Percentiles rank a stretch among this genome's conserved stretches.
phyloP scores from a whole-genome alignment of 257 asterid genomes.

The Scutellaria galericulata region DNA sequence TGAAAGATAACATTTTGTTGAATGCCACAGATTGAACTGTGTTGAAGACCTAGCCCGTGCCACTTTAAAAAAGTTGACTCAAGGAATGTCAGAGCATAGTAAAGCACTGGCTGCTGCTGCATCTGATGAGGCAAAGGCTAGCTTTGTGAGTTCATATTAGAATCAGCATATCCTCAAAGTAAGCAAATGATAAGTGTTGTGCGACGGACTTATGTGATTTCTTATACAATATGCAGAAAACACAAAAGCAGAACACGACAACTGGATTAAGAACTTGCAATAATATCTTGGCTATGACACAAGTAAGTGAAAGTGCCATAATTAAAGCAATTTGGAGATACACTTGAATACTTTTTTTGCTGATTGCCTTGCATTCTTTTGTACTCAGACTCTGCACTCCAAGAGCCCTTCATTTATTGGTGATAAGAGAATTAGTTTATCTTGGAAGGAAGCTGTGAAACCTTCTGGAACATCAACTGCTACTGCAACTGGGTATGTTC shows the following conservation, averaged over 20 bases:
- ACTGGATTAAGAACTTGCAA: constrained; percentile 86
- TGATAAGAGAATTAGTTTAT: constrained; percentile 70
- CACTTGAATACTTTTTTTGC: constrained; percentile 21
- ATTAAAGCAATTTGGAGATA: constrained; percentile 3
- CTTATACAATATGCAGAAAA: constrained; percentile 59
- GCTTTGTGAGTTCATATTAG: constrained; percentile 62
- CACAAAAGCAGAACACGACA: constrained; percentile 69
- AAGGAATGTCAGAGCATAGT: constrained; percentile 73
- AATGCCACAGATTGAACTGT: constrained; percentile 62
- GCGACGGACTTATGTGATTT: constrained; percentile 26
- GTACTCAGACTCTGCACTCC: constrained; percentile 71
- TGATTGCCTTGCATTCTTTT: constrained; percentile 26
- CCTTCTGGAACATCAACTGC: constrained; percentile 53
- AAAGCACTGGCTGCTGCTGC: constrained; percentile 68
- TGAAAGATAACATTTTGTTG: constrained; percentile 23
- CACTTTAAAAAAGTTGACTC: constrained; percentile 73
- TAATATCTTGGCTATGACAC: constrained; percentile 84
- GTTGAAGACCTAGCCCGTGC: constrained; percentile 83
- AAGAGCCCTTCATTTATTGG: constrained; percentile 87
- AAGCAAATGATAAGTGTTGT: constrained; percentile 24
- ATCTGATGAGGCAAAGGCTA: constrained; percentile 82
- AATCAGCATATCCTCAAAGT: constrained; percentile 2
- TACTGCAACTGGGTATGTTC: constrained; percentile 62
- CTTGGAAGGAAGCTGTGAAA: constrained; percentile 85
- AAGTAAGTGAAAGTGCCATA: constrained; percentile 47